Percentiles rank a stretch among this genome's conserved stretches.
phyloP scores from a whole-genome alignment of 306 rosid species.

The Trifolium repens region DNA sequence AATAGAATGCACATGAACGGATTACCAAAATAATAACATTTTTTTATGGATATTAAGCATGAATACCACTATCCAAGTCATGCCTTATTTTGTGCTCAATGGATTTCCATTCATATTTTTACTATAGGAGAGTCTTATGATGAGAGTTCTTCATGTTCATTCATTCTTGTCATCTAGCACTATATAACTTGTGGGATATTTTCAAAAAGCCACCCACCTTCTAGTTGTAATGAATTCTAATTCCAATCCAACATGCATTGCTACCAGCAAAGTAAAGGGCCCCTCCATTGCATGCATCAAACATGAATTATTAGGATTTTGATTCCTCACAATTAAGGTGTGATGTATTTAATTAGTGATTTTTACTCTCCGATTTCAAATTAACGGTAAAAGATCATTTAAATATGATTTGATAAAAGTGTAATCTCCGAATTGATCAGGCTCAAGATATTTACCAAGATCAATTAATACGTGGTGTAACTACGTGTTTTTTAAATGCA shows the following conservation, averaged over 20 bases:
- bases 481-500: not conserved
- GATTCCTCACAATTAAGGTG: not conserved
- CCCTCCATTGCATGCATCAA: constrained; percentile 37
- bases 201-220: constrained; percentile 42
- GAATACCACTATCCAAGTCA: constrained; percentile 37
- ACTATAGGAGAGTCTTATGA: constrained; percentile 10
- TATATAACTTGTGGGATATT: constrained; percentile 34
- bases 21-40: constrained; percentile 32
- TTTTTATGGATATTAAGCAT: constrained; percentile 29
- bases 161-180: constrained; percentile 47
- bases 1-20: constrained; percentile 17
- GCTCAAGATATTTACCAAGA: not conserved
- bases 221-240: constrained; percentile 36
- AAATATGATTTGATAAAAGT: not conserved
- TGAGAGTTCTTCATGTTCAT: constrained; percentile 26
- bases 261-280: constrained; percentile 31
- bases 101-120: constrained; percentile 41
- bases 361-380: not conserved
- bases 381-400: not conserved
- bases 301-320: constrained; percentile 46
- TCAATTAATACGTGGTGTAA: not conserved
- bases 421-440: not conserved
- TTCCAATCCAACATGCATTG: constrained; percentile 42
- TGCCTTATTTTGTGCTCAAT: constrained; percentile 39
- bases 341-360: not conserved